Conservation (phyloP, 192 early-diverging fungal species). For the Phlyctochytrium bullatum region DNA sequence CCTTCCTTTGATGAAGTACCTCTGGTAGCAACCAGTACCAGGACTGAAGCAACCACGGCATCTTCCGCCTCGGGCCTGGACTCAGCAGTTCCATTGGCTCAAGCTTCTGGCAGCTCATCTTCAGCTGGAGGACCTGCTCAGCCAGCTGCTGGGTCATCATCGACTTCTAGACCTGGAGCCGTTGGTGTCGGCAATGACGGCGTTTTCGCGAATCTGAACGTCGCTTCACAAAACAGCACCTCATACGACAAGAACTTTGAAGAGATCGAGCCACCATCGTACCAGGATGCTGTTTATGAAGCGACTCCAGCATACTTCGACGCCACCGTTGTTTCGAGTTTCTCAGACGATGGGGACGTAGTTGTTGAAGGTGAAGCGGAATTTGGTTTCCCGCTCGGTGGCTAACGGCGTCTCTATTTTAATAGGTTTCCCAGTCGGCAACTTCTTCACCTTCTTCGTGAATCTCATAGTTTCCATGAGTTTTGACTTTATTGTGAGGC, state of each 20-base stretch:
- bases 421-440: constrained; percentile 81
- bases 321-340: constrained; percentile 70
- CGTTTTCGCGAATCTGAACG: constrained; percentile 47
- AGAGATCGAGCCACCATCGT: constrained; percentile 54
- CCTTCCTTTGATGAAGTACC: constrained; percentile 1
- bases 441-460: constrained; percentile 69
- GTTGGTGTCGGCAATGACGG: constrained; percentile 36
- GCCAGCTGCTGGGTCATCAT: neutral
- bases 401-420: too few relatives aligned
- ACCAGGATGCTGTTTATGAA: constrained; percentile 76
- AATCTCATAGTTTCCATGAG: constrained; percentile 66
- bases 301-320: constrained; percentile 74
- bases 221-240: constrained; percentile 3
- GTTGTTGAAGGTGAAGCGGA: constrained; percentile 66
- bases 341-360: constrained; percentile 76
- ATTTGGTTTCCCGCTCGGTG: neutral
- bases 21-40: too few relatives aligned
- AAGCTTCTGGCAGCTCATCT: too few relatives aligned
- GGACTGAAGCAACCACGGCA: too few relatives aligned
- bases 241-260: constrained; percentile 26
- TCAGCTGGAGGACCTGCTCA: constrained; percentile 1
- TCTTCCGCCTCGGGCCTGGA: neutral
- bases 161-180: neutral
- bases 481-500: constrained; percentile 41
- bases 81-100: neutral